phyloP scores from a whole-genome alignment of 495 filamentous ascomycete genomes.

The Xylona heveae region DNA sequence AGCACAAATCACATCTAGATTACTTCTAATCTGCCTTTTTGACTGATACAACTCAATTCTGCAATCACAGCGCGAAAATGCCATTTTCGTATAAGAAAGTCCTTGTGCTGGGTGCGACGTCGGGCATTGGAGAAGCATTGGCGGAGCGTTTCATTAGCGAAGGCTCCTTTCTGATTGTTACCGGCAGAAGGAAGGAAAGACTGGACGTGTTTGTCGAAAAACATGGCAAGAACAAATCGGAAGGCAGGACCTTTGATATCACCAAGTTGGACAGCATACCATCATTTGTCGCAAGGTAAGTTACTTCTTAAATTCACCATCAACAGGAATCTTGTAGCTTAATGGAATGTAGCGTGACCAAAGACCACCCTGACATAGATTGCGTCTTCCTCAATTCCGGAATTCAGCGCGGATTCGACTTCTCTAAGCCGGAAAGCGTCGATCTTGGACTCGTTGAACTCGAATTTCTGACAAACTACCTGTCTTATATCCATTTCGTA shows the following conservation, averaged over 20 bases:
- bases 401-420: conserved; percentile 35
- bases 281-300: conserved; percentile 28
- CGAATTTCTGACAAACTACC: conserved; percentile 50
- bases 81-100: conserved; percentile 44
- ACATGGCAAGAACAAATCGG: conserved; percentile 32
- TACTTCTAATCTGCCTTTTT: too few species aligned
- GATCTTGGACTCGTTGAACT: conserved; percentile 26
- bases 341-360: conserved; percentile 24
- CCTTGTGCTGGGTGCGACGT: conserved; percentile 49
- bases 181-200: conserved; percentile 42
- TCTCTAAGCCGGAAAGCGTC: conserved; percentile 33
- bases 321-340: neutral
- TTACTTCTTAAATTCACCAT: neutral
- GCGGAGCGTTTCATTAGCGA: conserved; percentile 38
- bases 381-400: conserved; percentile 34
- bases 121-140: conserved; percentile 46
- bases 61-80: conserved; percentile 17
- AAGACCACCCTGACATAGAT: conserved; percentile 33
- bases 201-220: conserved; percentile 38
- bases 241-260: conserved; percentile 31
- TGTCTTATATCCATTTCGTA: conserved; percentile 34
- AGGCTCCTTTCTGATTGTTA: conserved; percentile 35
- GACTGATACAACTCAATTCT: too few species aligned
- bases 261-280: conserved; percentile 35
- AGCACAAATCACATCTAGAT: too few species aligned